Percentiles rank a stretch among this genome's conserved stretches.
Conservation (phyloP, 176 grass and related monocot species). For the Oryza rufipogon region DNA sequence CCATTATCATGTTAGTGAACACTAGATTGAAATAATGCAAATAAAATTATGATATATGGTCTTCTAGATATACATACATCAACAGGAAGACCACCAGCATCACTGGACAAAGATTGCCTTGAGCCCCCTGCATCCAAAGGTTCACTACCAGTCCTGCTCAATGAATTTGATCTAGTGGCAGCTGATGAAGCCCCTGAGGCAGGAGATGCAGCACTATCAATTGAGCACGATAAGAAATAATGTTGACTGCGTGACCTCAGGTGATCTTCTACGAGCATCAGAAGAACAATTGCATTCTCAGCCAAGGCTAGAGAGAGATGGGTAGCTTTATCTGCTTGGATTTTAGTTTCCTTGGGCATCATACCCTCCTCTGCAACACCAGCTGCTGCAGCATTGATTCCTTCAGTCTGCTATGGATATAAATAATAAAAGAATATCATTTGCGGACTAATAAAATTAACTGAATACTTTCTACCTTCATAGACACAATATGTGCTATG, state of each 20-base stretch:
- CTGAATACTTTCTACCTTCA: constrained; percentile 26
- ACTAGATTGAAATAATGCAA: constrained; percentile 20
- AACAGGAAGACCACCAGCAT: constrained; percentile 79
- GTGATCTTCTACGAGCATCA: constrained; percentile 99
- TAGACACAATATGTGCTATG: constrained; percentile 16
- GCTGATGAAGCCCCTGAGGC: constrained; percentile 56
- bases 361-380: constrained; percentile 74
- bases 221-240: constrained; percentile 60
- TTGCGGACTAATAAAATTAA: constrained; percentile 26
- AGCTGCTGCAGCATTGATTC: constrained; percentile 64
- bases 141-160: constrained; percentile 74
- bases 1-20: constrained; percentile 12
- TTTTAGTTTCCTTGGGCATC: constrained; percentile 69
- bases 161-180: constrained; percentile 69
- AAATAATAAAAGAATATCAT: constrained; percentile 38
- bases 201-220: constrained; percentile 62
- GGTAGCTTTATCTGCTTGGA: constrained; percentile 78
- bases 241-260: constrained; percentile 86
- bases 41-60: constrained; percentile 29
- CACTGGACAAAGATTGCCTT: constrained; percentile 80
- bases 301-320: constrained; percentile 73
- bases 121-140: constrained; percentile 55
- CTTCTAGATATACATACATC: constrained; percentile 79
- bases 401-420: constrained; percentile 67
- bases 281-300: constrained; percentile 91